A percentile compares a stretch with the other conserved stretches of the same genome.
phyloP scores from a whole-genome alignment of 2,329 filamentous ascomycete species.

The Aotearoamyces nothofagi region DNA sequence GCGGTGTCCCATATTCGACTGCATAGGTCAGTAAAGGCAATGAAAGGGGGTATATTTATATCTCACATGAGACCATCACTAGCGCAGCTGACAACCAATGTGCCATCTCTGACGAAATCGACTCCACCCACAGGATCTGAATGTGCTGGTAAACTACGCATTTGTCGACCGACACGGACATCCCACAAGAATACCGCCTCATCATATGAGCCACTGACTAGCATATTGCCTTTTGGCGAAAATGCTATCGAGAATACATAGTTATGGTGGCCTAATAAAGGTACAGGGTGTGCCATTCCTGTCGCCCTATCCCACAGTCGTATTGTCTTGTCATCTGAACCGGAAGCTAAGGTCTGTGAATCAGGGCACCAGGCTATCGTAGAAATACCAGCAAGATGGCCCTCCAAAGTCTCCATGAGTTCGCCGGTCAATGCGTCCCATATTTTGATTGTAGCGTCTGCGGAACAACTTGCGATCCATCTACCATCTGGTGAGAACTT shows the following conservation, averaged over 20 bases:
- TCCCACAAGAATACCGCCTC: conserved; percentile 98
- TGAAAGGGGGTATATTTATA: conserved; percentile 4
- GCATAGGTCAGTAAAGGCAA: conserved; percentile 2
- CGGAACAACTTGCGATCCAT: conserved; percentile 81
- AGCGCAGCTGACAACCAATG: conserved; percentile 79
- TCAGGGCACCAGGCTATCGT: conserved; percentile 92
- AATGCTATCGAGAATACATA: conserved; percentile 92
- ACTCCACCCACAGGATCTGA: conserved; percentile 90
- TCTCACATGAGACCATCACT: conserved; percentile 75
- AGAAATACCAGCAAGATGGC: conserved; percentile 83
- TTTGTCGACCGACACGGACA: conserved; percentile 69
- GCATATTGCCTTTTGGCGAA: conserved; percentile 94
- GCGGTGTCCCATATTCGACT: conserved; percentile 89
- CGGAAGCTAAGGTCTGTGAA: conserved; percentile 72
- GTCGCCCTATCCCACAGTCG: conserved; percentile 73
- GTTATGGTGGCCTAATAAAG: conserved; percentile 79
- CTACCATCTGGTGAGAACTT: conserved; percentile 82
- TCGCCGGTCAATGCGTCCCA: conserved; percentile 71
- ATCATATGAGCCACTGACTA: conserved; percentile 90
- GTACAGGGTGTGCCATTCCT: conserved; percentile 33
- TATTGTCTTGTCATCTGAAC: conserved; percentile 92
- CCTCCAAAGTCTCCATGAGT: conserved; percentile 78
- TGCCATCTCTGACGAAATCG: conserved; percentile 85
- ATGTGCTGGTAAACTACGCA: conserved; percentile 85
- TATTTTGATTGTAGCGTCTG: conserved; percentile 81